These are phyloP conservation scores for Chalaropsis thielavioides DNA, from an alignment of 2,329 filamentous ascomycete genomes.

Conservation along the genomic window DNA sequence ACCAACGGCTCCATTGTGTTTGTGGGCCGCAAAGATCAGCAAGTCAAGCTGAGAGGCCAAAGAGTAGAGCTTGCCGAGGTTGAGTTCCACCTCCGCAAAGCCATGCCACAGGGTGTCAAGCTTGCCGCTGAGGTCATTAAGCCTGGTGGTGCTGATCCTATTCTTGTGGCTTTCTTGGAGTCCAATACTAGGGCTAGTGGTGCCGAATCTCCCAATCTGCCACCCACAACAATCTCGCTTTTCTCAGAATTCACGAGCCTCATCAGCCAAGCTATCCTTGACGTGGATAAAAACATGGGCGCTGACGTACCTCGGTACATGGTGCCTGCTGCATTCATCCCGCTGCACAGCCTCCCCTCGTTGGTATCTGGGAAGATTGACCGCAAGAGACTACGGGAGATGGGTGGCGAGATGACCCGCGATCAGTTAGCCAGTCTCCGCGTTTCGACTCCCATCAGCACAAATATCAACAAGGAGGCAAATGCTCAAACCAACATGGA, in stretches of 20 bases:
- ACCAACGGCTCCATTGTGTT: slow-evolving; percentile 41
- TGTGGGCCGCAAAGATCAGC: slow-evolving; percentile 50
- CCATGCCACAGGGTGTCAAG: slow-evolving; percentile 30
- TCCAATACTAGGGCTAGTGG: slow-evolving; percentile 24
- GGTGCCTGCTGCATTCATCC: slow-evolving; percentile 35
- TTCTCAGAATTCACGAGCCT: slow-evolving; percentile 25
- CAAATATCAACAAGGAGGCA: slow-evolving; percentile 24
- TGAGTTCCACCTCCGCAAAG: slow-evolving; percentile 34
- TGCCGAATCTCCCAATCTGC: slow-evolving; percentile 19
- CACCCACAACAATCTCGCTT: slow-evolving; percentile 22
- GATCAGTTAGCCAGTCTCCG: slow-evolving; percentile 19
- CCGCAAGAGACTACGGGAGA: slow-evolving; percentile 33
- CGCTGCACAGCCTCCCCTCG: slow-evolving; percentile 32
- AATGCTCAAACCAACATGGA: slow-evolving; percentile 29
- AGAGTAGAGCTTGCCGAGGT: slow-evolving; percentile 46
- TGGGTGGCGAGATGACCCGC: slow-evolving; percentile 30
- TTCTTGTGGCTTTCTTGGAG: slow-evolving; percentile 32
- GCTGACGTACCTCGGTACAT: slow-evolving; percentile 32
- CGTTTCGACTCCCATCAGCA: slow-evolving; percentile 19
- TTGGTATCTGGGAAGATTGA: slow-evolving; percentile 37
- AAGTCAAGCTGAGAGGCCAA: slow-evolving; percentile 53
- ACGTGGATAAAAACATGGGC: slow-evolving; percentile 25
- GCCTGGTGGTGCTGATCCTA: slow-evolving; percentile 31
- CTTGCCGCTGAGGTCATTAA: slow-evolving; percentile 37
- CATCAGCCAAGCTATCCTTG: slow-evolving; percentile 23